A percentile compares a stretch with the other conserved stretches of the same genome.
Conservation (phyloP, 2,329 filamentous ascomycete genomes). For the Coniella lustricola region DNA sequence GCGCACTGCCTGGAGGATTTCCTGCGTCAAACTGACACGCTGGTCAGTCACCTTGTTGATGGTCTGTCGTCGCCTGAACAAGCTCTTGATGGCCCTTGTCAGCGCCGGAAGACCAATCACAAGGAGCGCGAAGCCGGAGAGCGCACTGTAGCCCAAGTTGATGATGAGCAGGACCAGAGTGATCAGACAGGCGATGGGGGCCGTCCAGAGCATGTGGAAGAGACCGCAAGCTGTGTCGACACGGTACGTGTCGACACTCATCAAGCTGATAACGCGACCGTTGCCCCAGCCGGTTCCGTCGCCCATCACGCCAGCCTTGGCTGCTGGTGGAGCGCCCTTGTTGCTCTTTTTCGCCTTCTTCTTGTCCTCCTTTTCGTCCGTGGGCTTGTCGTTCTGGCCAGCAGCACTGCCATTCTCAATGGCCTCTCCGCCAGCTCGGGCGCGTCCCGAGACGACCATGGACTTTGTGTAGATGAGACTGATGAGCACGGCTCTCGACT, state of each 20-base stretch:
- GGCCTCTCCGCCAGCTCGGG: constrained; percentile 67
- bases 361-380: constrained; percentile 31
- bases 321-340: constrained; percentile 24
- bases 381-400: constrained; percentile 32
- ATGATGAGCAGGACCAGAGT: constrained; percentile 74
- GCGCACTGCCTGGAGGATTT: constrained; percentile 82
- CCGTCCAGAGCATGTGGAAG: constrained; percentile 88
- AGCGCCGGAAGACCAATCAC: constrained; percentile 72
- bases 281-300: constrained; percentile 86
- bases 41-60: constrained; percentile 96
- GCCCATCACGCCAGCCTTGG: constrained; percentile 45
- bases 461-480: constrained; percentile 86
- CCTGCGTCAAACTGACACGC: constrained; percentile 82
- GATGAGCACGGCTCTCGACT: constrained; percentile 74
- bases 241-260: constrained; percentile 93
- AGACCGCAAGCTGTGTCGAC: constrained; percentile 82
- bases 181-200: constrained; percentile 69
- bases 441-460: constrained; percentile 80
- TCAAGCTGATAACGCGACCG: constrained; percentile 83
- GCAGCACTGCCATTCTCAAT: constrained; percentile 33
- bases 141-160: constrained; percentile 83
- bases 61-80: constrained; percentile 65
- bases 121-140: constrained; percentile 80
- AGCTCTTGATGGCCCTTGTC: constrained; percentile 65
- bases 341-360: constrained; percentile 34